Base-by-base conservation (phyloP, 2,329 filamentous ascomycete species). In the Coniosporium tulheliwenetii region DNA sequence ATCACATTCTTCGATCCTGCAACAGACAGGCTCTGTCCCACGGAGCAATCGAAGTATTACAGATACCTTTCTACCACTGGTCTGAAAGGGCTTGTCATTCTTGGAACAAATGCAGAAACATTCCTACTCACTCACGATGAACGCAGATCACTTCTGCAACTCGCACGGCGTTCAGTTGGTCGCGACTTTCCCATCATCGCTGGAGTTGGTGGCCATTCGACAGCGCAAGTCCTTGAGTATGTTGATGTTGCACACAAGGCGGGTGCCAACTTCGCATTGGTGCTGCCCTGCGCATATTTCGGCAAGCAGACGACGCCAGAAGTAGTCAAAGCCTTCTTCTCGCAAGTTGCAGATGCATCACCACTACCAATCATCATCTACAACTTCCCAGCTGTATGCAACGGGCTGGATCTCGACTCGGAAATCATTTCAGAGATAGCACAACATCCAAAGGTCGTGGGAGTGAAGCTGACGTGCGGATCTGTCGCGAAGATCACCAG, bases 321-420 rank as follows among this genome's bases (percentile, higher is more conserved):
- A 10, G 72, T 80, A 16, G 62, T 81, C 26, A 67, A 71, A 50
- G 59, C 62, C 38, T 81, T 81, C 62, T 81, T 70, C 50, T 58
- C 59, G 37, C 69, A 79, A 29, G 61, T 81, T 3, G 71, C 74
- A 0, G 55, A 56, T n/a, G 56, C 61, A 39, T 65, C 63, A 2
- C 58, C 66, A 2, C 55, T 81, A 2, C 76, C 76, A 0, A 62
- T 81, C 30, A 66, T 82, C 34, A 58, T 81, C 10, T 80, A 81
- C 58, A 81, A 81, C 56, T 82, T 81, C 58, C 79, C 79, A 0
- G 74, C 64, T 10, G 77, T 82, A 14, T 79, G 73, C 51, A 78
- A 79, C 46, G 78, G 78, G 16, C 63, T 82, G 2, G 79, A 83
- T 52, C 62, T 83, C 16, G 77, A 81, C 55, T 79, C 75, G 2